Percentiles rank a stretch among this genome's conserved stretches.
phyloP scores from a whole-genome alignment of 2,329 filamentous ascomycete species.

The Colletotrichum nymphaeae region DNA sequence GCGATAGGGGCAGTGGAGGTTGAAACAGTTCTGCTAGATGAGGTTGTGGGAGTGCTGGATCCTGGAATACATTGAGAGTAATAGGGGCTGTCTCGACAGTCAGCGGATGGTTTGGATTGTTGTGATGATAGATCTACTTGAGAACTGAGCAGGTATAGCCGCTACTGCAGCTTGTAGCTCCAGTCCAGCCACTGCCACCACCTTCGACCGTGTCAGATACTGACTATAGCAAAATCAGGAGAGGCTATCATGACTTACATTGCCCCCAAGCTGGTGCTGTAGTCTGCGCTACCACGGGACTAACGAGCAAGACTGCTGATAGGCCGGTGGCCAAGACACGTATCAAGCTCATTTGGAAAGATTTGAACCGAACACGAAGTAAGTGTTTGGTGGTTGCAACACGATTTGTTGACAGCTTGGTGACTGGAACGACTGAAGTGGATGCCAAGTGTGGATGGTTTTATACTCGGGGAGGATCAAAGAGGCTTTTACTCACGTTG shows the following conservation, averaged over 20 bases:
- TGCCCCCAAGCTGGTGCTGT: conserved; percentile 28
- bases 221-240: neutral
- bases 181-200: conserved; percentile 29
- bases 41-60: conserved; percentile 5
- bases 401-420: conserved; percentile 1
- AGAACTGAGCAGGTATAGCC: conserved; percentile 33
- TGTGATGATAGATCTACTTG: conserved; percentile 9
- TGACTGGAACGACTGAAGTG: neutral
- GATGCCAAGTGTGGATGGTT: conserved; percentile 26
- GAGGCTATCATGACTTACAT: conserved; percentile 15
- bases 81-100: conserved; percentile 12
- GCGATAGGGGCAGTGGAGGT: conserved; percentile 7
- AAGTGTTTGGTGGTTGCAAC: neutral
- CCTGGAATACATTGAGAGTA: conserved; percentile 34
- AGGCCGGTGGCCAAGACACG: conserved; percentile 4
- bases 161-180: conserved; percentile 24
- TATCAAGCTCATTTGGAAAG: conserved; percentile 1
- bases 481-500: neutral
- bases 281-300: conserved; percentile 9
- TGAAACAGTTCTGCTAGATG: conserved; percentile 3
- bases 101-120: neutral
- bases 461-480: conserved; percentile 10
- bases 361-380: neutral
- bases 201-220: conserved; percentile 9
- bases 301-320: neutral